phyloP scores from a whole-genome alignment of 2,329 filamentous ascomycete species.

The Didymella keratinophila region DNA sequence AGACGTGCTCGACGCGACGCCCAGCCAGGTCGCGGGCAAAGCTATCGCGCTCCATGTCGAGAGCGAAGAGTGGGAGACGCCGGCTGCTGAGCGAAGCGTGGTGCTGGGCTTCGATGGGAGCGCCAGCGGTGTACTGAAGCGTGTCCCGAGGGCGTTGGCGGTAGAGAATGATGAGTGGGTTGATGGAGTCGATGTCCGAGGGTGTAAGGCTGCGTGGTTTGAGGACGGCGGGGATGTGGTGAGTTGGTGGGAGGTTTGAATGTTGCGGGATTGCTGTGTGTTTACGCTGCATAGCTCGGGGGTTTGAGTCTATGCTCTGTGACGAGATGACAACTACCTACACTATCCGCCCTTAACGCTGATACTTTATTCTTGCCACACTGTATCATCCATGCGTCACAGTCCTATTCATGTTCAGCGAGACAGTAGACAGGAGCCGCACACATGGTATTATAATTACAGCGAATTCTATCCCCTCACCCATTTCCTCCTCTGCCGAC shows the following conservation, averaged over 20 bases:
- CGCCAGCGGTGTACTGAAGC: conserved; percentile 23
- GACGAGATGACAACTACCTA: too few relatives aligned
- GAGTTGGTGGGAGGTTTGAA: conserved; percentile 20
- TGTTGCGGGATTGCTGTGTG: too few relatives aligned
- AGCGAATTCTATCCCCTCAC: conserved; percentile 14
- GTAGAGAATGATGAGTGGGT: conserved; percentile 43
- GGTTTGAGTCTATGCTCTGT: not conserved
- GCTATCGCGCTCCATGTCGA: not conserved
- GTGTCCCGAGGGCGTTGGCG: conserved; percentile 34
- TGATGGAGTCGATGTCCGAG: conserved; percentile 37
- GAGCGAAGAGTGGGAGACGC: conserved; percentile 7
- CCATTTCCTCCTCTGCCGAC: not conserved
- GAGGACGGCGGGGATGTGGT: conserved; percentile 41
- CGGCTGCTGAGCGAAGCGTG: conserved; percentile 9
- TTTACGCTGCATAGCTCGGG: not conserved
- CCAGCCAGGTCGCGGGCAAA: not conserved
- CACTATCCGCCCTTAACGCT: too few relatives aligned
- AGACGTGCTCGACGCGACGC: conserved; percentile 22
- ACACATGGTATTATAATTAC: conserved; percentile 24
- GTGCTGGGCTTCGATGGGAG: conserved; percentile 35
- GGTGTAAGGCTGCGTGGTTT: conserved; percentile 40
- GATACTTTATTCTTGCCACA: too few relatives aligned
- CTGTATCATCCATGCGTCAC: too few relatives aligned
- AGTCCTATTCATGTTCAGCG: too few relatives aligned
- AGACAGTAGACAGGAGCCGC: too few relatives aligned